Percentiles rank a stretch among this genome's conserved stretches.
Evolutionary conservation across 352 stramenopile genomes (phyloP).

Genomic region (Peronospora belbahrii): DNA sequence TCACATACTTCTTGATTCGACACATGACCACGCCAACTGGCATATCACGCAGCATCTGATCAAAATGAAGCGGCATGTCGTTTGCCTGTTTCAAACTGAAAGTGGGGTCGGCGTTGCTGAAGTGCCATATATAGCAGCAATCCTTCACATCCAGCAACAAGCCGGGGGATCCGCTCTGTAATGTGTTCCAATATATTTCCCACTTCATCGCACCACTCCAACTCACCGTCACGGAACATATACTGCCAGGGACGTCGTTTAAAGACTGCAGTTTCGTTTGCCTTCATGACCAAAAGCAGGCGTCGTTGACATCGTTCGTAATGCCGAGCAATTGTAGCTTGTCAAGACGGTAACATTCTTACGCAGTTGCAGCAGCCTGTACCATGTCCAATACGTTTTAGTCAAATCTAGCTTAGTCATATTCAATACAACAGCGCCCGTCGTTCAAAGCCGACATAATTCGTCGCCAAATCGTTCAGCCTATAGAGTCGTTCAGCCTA

Average conservation of each 20-base stretch:
- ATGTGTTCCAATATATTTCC: constrained; percentile 83
- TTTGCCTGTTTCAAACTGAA: constrained; percentile 85
- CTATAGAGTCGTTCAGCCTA: no score
- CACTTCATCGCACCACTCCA: constrained; percentile 71
- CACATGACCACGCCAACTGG: constrained; percentile 83
- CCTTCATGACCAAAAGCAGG: constrained; percentile 42
- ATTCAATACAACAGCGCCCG: constrained; percentile 9
- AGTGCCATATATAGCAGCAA: constrained; percentile 85
- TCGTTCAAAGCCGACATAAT: constrained; percentile 81
- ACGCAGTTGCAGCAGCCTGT: constrained; percentile 49
- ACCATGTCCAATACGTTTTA: neutral
- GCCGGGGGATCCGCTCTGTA: constrained; percentile 79
- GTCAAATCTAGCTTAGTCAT: neutral
- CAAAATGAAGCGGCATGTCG: constrained; percentile 85
- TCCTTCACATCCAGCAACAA: constrained; percentile 81
- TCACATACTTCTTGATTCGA: constrained; percentile 86
- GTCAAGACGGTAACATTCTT: constrained; percentile 84
- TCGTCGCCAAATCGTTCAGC: no score
- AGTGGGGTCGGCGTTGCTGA: constrained; percentile 74
- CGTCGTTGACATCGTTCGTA: constrained; percentile 78
- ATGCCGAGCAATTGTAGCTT: constrained; percentile 44
- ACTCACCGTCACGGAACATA: constrained; percentile 73
- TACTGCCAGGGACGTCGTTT: constrained; percentile 63
- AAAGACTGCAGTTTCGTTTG: constrained; percentile 4
- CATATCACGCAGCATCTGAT: constrained; percentile 83